Evolutionary conservation across 2,329 filamentous ascomycete species (phyloP).

Genomic region (Tolypocladium guangdongense): DNA sequence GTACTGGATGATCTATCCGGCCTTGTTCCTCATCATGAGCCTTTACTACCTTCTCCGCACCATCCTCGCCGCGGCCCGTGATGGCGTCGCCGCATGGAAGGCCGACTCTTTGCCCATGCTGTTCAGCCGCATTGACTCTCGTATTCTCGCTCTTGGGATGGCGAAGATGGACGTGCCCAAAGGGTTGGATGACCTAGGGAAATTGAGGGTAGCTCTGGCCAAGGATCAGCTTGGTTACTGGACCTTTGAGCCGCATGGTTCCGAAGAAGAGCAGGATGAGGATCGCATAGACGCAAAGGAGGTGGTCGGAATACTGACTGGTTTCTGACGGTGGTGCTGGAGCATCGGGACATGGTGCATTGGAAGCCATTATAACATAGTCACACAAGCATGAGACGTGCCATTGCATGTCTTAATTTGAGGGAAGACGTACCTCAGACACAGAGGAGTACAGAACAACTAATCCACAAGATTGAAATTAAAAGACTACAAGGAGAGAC

Average conservation of each 20-base stretch:
- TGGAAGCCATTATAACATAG: not conserved
- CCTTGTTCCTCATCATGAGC: slow-evolving; percentile 20
- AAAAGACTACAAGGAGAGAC: not conserved
- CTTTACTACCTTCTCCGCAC: slow-evolving; percentile 24
- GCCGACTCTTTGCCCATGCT: slow-evolving; percentile 26
- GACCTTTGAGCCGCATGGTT: slow-evolving; percentile 18
- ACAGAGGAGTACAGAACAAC: not conserved
- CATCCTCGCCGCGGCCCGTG: slow-evolving; percentile 21
- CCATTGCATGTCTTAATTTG: not conserved
- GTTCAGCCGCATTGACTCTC: slow-evolving; percentile 23
- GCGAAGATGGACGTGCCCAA: slow-evolving; percentile 24
- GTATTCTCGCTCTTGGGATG: slow-evolving; percentile 17
- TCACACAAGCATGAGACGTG: not conserved
- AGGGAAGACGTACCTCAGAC: not conserved
- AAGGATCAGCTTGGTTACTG: slow-evolving; percentile 22
- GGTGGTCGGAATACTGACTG: not conserved
- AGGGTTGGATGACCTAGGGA: slow-evolving; percentile 22
- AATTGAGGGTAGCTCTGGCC: slow-evolving; percentile 21
- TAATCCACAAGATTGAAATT: not conserved
- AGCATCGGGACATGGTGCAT: not conserved
- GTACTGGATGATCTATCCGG: slow-evolving; percentile 25
- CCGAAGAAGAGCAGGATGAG: not conserved
- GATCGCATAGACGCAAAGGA: not conserved
- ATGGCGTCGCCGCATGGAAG: slow-evolving; percentile 27
- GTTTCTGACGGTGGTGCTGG: not conserved